These are phyloP conservation scores for Talaromyces trachyspermus DNA, from an alignment of 495 filamentous ascomycete species.

Conservation along the genomic window DNA sequence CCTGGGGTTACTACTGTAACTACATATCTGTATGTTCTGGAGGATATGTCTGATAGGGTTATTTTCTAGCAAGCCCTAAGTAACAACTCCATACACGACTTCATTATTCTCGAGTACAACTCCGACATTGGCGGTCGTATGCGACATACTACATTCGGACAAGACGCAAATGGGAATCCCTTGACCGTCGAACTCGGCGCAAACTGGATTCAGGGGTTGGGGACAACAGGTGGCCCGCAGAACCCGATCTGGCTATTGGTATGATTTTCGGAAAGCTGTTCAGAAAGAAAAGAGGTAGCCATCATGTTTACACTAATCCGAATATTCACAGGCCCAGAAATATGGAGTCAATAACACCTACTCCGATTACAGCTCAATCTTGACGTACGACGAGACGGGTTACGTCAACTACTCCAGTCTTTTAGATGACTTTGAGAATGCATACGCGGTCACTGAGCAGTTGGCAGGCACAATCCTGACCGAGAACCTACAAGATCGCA, in stretches of 20 bases:
- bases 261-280: slow-evolving; percentile 6
- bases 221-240: slow-evolving; percentile 45
- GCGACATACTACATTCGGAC: slow-evolving; percentile 51
- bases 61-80: slow-evolving; percentile 49
- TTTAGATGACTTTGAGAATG: slow-evolving; percentile 45
- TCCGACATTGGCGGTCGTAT: slow-evolving; percentile 57
- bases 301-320: not conserved
- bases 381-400: slow-evolving; percentile 53
- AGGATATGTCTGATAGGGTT: slow-evolving; percentile 12
- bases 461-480: slow-evolving; percentile 51
- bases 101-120: slow-evolving; percentile 63
- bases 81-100: slow-evolving; percentile 59
- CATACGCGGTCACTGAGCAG: slow-evolving; percentile 41
- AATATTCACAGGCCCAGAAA: slow-evolving; percentile 45
- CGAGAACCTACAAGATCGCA: slow-evolving; percentile 57
- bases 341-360: slow-evolving; percentile 54
- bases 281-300: too few species aligned
- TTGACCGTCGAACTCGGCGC: slow-evolving; percentile 61
- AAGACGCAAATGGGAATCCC: slow-evolving; percentile 39
- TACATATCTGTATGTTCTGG: too few species aligned
- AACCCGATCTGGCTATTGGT: slow-evolving; percentile 66
- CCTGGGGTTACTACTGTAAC: too few species aligned
- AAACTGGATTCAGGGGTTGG: slow-evolving; percentile 69
- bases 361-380: slow-evolving; percentile 54
- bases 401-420: slow-evolving; percentile 42